A percentile compares a stretch with the other conserved stretches of the same genome.
Evolutionary conservation across 257 asterid species (phyloP).

Genomic region (Solanum peruvianum): DNA sequence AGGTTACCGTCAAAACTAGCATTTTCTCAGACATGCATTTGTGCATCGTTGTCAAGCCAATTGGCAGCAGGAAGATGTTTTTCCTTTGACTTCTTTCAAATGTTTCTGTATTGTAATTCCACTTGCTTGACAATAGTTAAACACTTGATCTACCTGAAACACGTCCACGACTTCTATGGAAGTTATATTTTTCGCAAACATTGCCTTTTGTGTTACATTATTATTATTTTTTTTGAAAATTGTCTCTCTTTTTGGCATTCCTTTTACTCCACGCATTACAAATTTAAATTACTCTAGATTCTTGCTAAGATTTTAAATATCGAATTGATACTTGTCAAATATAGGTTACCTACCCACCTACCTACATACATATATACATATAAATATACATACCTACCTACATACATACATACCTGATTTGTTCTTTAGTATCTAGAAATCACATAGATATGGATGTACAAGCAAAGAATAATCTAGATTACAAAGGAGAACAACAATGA

Average conservation of each 20-base stretch:
- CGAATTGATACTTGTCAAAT: neutral
- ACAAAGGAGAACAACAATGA: too few species aligned
- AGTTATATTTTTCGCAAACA: neutral
- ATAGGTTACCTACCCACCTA: neutral
- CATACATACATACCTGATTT: too few species aligned
- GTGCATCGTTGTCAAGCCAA: neutral
- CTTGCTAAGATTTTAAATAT: neutral
- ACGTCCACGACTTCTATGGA: neutral
- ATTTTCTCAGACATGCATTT: neutral
- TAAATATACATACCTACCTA: too few species aligned
- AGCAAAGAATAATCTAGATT: too few species aligned
- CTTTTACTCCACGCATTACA: neutral
- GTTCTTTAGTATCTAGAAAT: too few species aligned
- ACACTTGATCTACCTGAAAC: neutral
- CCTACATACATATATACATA: too few species aligned
- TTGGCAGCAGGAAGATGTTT: neutral
- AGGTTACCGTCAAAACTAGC: neutral
- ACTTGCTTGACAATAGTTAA: neutral
- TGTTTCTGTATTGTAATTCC: neutral
- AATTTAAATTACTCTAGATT: neutral
- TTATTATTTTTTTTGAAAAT: too few species aligned
- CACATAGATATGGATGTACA: too few species aligned
- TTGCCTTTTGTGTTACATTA: neutral
- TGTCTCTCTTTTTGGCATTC: neutral
- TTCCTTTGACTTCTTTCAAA: neutral